Evolutionary conservation across 2,329 filamentous ascomycete genomes (phyloP).

Genomic region (Phaeosphaeria sp.): DNA sequence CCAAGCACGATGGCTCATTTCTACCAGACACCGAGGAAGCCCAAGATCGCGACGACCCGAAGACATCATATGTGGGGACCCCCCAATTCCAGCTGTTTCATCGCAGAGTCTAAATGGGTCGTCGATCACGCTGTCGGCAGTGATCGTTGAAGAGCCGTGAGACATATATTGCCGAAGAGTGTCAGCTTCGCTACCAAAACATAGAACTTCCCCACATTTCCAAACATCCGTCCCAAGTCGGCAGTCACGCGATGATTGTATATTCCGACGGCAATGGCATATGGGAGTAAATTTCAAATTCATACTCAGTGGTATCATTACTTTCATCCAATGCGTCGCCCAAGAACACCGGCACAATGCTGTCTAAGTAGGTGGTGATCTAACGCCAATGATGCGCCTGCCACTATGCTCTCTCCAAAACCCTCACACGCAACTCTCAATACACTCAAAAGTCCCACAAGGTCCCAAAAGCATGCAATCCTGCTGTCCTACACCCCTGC

Average conservation of each 20-base stretch:
- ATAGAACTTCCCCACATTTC: background rate
- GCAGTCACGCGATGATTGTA: background rate
- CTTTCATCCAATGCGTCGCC: background rate
- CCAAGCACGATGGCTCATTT: background rate
- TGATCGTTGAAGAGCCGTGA: background rate
- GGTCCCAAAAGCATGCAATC: constrained; percentile 44
- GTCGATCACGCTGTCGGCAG: constrained; percentile 4
- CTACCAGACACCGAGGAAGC: background rate
- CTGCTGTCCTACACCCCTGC: constrained; percentile 39
- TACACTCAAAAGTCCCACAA: constrained; percentile 38
- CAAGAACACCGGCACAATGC: constrained; percentile 1
- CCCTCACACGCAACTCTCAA: background rate
- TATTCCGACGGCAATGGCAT: background rate
- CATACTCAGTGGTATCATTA: background rate
- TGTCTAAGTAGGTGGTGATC: background rate
- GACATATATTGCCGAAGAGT: constrained; percentile 2
- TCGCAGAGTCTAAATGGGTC: background rate
- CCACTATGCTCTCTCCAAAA: background rate
- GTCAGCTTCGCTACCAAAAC: background rate
- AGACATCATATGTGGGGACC: background rate
- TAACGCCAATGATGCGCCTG: background rate
- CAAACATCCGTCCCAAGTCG: background rate
- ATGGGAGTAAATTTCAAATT: background rate
- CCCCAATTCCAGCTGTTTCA: background rate
- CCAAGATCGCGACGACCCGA: background rate